Evolutionary conservation across 805 yeast species (phyloP), one percentile per base, ranked within the genome.

Genomic region (Schwanniomyces yamadae): DNA sequence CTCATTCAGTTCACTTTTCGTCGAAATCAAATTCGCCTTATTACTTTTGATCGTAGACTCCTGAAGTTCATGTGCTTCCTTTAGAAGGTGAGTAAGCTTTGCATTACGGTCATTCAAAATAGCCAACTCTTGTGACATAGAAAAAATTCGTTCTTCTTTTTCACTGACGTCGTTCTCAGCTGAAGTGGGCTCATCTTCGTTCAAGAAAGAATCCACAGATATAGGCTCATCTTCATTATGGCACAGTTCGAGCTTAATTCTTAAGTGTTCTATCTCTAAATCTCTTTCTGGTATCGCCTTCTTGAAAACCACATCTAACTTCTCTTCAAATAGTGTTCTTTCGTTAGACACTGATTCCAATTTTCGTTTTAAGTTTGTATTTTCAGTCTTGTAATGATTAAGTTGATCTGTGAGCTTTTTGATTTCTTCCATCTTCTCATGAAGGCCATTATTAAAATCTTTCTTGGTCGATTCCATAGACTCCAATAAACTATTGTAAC

Each of bases 1-100:
- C 11, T 58, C 58, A 6, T 52, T 50, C 12, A 62, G 25, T 11
- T 64, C 64, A n/a, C 48, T 34, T 33, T 53, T 62, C 14, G 54
- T 46, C 1, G 46, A 28, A 6, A 45, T 33, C 7, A 60, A 20
- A 26, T 52, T 54, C n/a, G 46, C 41, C 26, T 61, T 63, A 28
- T 48, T 45, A 19, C 31, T 41, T 32, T 48, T 57, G 1, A 43
- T 40, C 14, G 43, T 39, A 1, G 33, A 14, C 3, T 54, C 61
- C 13, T 43, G 34, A 7, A 28, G 24, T 6, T 45, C 44, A 8
- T 42, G 44, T 1, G 41, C 16, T 16, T 45, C 42, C 5, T 33
- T 41, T 1, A 62, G 21, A 14, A 60, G 57, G 3, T 40, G 24
- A 3, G 44, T 21, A 6, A 58, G 37, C 18, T 42, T 33, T 1